Evolutionary conservation across 179 eudicot species (phyloP), one percentile per base, ranked within the genome.

Genomic region (Spinacia oleracea): DNA sequence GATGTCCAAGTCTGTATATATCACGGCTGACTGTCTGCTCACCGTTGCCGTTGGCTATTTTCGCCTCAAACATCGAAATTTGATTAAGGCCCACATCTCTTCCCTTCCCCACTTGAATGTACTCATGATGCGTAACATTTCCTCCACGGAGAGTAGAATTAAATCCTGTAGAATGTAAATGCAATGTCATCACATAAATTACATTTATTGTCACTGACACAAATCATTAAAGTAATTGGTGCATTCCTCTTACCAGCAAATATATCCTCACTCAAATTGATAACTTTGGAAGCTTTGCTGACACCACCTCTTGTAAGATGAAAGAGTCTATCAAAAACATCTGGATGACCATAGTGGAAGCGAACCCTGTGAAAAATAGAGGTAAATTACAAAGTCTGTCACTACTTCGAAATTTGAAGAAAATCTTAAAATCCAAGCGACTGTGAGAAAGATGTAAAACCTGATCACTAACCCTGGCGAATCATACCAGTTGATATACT

Each of bases 261-360:
- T 68, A 94, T 94, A 85, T 94, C 98, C 84, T 92, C 98, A 81
- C 98, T 94, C 78, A 94, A 72, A 81, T 94, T 94, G 83, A 94
- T 92, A 79, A 90, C 91, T 75, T 83, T 88, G 62, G 98, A 94
- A 69, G 98, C 97, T 84, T 94, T 94, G 86, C 97, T 92, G 68
- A 94, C 89, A 77, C 98, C 98, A 23, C 98, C 96, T 81, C 98
- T 87, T 9, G 98, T 94, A 72, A 94, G 89, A 84, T 94, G 98
- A 80, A 92, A 94, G 11, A 94, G 86, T 85, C 98, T 86, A 76
- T 94, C 98, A 80, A 94, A 94, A 72, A 94, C 91, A 88, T 94
- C 98, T 50, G 98, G 98, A 85, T 94, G 98, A 74, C 98, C 98
- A 82, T 94, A 94, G 85, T 94, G 98, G 80, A 94, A 94, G n/a